Evolutionary conservation across 164 flowering plant species (phyloP), one percentile per base, ranked within the genome.

Genomic region (Dillenia suffruticosa): DNA sequence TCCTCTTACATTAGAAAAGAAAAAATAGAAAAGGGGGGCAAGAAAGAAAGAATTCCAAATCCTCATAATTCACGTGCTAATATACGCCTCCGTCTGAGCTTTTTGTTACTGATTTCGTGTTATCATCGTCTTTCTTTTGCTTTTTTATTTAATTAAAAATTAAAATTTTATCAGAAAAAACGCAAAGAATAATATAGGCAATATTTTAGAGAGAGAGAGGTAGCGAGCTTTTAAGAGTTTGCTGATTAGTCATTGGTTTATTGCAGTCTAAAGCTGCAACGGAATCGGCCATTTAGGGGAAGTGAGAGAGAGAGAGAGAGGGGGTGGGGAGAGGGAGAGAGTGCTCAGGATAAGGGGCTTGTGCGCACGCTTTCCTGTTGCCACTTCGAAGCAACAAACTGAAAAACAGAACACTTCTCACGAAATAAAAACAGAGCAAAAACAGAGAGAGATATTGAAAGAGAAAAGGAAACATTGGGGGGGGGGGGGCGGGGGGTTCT

Each of bases 231-330:
- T 32, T 32, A 6, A 32, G 40, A 32, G 6, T 32, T 32, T 32
- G 40, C 40, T 32, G 40, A 32, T 32, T 32, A 32, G 40, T 32
- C 40, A 32, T 56, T 52, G 52, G 46, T 22, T 58, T 45, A 22
- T 52, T 40, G 44, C 58, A 66, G 76, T 71, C 69, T 80, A 84
- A 85, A 81, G 87, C 89, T 88, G 90, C 83, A 71, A 74, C 59
- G 69, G 70, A 75, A 72, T 63, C 74, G 55, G 54, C 53, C 40
- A 16, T 14, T 63, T 26, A 17, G 54, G 52, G 54, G 48, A 49
- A 32, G 67, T 11, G 58, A 59, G 56, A 47, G 58, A 14, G 10
- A 24, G 56, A 63, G 49, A 46, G 44, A 51, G 47, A 10, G n/a
- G 44, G 10, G 15, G 40, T 12, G 69, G 44, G 44, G 47, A 10